Evolutionary conservation across 805 yeast species (phyloP).

Genomic region (Saccharomycopsis sp.): DNA sequence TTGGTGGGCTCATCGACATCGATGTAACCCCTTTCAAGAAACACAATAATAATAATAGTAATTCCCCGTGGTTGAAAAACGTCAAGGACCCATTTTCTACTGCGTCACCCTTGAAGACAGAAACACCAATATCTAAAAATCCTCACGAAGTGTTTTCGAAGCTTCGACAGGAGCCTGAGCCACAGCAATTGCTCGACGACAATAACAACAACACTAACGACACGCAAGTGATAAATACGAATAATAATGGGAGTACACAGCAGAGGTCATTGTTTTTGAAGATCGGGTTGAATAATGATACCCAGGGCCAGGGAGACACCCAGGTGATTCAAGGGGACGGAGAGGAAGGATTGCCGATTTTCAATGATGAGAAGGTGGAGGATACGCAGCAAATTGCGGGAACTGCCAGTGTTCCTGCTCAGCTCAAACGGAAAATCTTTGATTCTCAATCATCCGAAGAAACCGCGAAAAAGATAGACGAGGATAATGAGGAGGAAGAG

Average conservation of each 20-base stretch:
- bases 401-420: background rate
- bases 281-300: background rate
- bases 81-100: slow-evolving; percentile 34
- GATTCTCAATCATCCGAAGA: slow-evolving; percentile 11
- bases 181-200: background rate
- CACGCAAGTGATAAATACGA: background rate
- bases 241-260: background rate
- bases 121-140: slow-evolving; percentile 1
- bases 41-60: slow-evolving; percentile 10
- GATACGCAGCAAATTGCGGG: background rate
- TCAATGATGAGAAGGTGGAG: background rate
- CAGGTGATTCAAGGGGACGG: background rate
- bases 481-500: slow-evolving; percentile 3
- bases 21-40: slow-evolving; percentile 25
- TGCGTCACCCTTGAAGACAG: slow-evolving; percentile 14
- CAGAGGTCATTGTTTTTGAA: background rate
- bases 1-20: slow-evolving; percentile 11
- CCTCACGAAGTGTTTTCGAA: slow-evolving; percentile 14
- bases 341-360: no score
- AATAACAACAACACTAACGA: background rate
- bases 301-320: background rate
- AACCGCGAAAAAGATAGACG: slow-evolving; percentile 6
- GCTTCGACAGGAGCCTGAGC: slow-evolving; percentile 4
- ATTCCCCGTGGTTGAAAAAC: slow-evolving; percentile 26
- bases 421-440: background rate